Conservation (phyloP, 768 basidiomycete species). For the Trichaptum fuscoviolaceum region DNA sequence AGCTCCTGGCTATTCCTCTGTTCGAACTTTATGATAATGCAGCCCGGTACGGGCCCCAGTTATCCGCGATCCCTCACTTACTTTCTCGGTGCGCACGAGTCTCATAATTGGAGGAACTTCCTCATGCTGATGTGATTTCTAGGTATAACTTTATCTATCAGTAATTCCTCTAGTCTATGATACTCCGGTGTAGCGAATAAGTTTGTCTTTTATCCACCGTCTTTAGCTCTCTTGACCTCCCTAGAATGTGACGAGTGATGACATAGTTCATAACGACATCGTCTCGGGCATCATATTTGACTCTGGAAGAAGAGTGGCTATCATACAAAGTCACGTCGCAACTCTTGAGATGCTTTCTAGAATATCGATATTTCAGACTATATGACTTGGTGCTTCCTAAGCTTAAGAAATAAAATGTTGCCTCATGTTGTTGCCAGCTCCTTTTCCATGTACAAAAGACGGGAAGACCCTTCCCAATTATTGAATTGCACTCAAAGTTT, state of each 20-base stretch:
- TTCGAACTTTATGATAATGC: slow-evolving; percentile 98
- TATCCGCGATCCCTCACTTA: slow-evolving; percentile 90
- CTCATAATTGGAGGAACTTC: not conserved
- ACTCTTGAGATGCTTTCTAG: too few relatives aligned
- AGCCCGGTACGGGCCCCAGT: slow-evolving; percentile 85
- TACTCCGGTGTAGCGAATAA: not conserved
- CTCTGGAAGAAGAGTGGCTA: too few relatives aligned
- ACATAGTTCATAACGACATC: not conserved
- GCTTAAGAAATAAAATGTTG: too few relatives aligned
- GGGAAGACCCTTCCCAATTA: too few relatives aligned
- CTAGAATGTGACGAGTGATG: not conserved
- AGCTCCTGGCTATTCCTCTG: slow-evolving; percentile 91
- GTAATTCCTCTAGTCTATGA: slow-evolving; percentile 22
- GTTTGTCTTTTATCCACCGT: not conserved
- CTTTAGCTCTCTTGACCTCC: not conserved
- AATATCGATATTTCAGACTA: too few relatives aligned
- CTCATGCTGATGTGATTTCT: slow-evolving; percentile 3
- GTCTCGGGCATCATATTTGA: not conserved
- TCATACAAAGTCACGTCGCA: too few relatives aligned
- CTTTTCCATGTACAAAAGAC: too few relatives aligned
- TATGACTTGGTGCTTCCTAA: too few relatives aligned
- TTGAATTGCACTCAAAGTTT: too few relatives aligned
- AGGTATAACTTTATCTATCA: slow-evolving; percentile 75
- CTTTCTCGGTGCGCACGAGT: slow-evolving; percentile 62
- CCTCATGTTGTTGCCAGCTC: too few relatives aligned